Evolutionary conservation across 208 protist species (phyloP), one percentile per base, ranked within the genome.

Genomic region (Polymyxa betae): DNA sequence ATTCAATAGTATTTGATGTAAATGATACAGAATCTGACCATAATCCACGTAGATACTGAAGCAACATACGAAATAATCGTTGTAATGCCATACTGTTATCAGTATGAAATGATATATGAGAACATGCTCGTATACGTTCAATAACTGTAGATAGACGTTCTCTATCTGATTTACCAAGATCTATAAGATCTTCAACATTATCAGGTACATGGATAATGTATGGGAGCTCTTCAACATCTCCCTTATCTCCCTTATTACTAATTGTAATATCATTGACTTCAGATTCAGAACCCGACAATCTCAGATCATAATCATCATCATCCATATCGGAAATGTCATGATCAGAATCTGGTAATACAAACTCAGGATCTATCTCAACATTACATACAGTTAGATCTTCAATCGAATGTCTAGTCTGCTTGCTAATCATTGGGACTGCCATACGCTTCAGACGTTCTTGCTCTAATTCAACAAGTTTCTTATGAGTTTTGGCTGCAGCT

Each of bases 281-380:
- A 24, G 5, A 5, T 60, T 60, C 49, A 24, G 5, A 5, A 60
- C 24, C 49, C 49, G 49, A 60, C 24, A 60, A 24, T 5, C 24
- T 60, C 5, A 29, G 24, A 40, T 82, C 72, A 5, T 43, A 12
- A n/a, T 82, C 72, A 35, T 82, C 72, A 35, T 82, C 72, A n/a
- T 82, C 72, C 72, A 40, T n/a, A 5, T 82, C 72, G 40, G 35
- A 5, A 66, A 16, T 66, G 54, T 66, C 54, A 16, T 66, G 20
- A 12, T 82, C 72, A n/a, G 72, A 38, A 5, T 82, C 72, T 82
- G 5, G 10, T 12, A 82, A n/a, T 40, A 82, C 72, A n/a, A 82
- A 82, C 72, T 82, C 72, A 16, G 72, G 72, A 43, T 82, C 72
- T 5, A 82, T 82, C 40, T 40, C 72, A 35, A 35, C n/a, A n/a